Base-by-base conservation (phyloP, 2,329 filamentous ascomycete genomes). In the Alternaria gaisen region DNA sequence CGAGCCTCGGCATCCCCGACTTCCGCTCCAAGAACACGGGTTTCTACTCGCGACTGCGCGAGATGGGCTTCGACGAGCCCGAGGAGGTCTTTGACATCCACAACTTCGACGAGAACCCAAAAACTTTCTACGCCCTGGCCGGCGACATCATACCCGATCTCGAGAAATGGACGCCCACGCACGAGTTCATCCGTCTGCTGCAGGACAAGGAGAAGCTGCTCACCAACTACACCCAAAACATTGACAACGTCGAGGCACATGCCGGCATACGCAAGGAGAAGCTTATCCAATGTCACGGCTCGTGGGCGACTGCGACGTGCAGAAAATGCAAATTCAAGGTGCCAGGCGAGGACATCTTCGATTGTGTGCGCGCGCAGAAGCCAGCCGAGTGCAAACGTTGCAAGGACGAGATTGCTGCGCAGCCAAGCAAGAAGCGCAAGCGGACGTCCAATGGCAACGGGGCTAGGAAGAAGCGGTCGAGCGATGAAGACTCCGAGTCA, bases 211-310 rank as follows among this genome's bases (percentile, higher is more conserved):
- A 87, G 67, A 97, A 97, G 79, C 86, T 99, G 7, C 86, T 97
- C 61, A 98, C 94, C 42, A 97, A 98, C 81, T 99, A 97, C 82
- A 97, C 95, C 0, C 95, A 99, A 77, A 99, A 99, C 79, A 98
- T 99, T 73, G 95, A 99, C 83, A 97, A 97, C 71, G 88, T 97
- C 53, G 94, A 99, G 79, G 87, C 89, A 63, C 89, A 91, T 72
- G 94, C 94, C 0, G 95, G 95, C 22, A 92, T 99, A 61, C 80
- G 84, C 22, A 85, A 88, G 1, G 89, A 92, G 34, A 97, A 95
- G 74, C 85, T 98, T 18, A 90, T 99, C 28, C 94, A 99, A 80
- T 98, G 95, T 77, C 95, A 99, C 76, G 95, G 95, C 62, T 97
- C 93, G 7, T 98, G 97, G 81, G 94, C 94, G 43, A 96, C 91